These are phyloP conservation scores for Huntiella savannae DNA, from an alignment of 2,329 filamentous ascomycete species.

Conservation along the genomic window DNA sequence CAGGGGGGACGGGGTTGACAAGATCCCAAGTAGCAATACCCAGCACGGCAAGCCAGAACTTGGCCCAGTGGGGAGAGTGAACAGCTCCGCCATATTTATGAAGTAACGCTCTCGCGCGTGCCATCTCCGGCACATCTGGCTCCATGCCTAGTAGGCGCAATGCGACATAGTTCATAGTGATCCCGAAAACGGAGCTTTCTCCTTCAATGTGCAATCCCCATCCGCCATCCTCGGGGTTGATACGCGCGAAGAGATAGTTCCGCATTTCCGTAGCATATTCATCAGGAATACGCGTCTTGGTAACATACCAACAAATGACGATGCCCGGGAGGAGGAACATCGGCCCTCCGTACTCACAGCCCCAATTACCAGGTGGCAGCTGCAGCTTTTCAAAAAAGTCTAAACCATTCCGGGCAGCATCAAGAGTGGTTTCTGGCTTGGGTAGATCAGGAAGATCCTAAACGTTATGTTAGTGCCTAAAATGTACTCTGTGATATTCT, in stretches of 20 bases:
- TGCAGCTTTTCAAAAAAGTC: constrained; percentile 81
- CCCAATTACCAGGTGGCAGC: constrained; percentile 80
- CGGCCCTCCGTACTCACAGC: constrained; percentile 89
- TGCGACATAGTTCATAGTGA: constrained; percentile 66
- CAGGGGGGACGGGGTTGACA: constrained; percentile 84
- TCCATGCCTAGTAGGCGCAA: constrained; percentile 68
- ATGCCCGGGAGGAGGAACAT: constrained; percentile 86
- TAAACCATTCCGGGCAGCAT: constrained; percentile 66
- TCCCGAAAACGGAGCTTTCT: constrained; percentile 82
- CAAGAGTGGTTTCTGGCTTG: constrained; percentile 49
- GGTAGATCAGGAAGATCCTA: constrained; percentile 60
- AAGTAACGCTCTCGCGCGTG: constrained; percentile 63
- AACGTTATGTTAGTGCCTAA: neutral
- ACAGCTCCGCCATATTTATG: constrained; percentile 74
- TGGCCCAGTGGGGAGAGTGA: constrained; percentile 83
- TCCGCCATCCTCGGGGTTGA: constrained; percentile 74
- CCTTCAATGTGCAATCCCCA: constrained; percentile 95
- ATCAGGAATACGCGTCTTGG: constrained; percentile 66
- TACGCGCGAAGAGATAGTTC: constrained; percentile 74
- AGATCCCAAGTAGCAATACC: constrained; percentile 77
- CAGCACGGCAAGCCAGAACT: constrained; percentile 79
- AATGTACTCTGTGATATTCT: neutral
- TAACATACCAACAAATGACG: constrained; percentile 73
- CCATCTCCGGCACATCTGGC: constrained; percentile 66
- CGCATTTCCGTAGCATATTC: constrained; percentile 74